These are phyloP conservation scores for Quercus tomentella DNA, from an alignment of 331 rosid species.

Conservation along the genomic window DNA sequence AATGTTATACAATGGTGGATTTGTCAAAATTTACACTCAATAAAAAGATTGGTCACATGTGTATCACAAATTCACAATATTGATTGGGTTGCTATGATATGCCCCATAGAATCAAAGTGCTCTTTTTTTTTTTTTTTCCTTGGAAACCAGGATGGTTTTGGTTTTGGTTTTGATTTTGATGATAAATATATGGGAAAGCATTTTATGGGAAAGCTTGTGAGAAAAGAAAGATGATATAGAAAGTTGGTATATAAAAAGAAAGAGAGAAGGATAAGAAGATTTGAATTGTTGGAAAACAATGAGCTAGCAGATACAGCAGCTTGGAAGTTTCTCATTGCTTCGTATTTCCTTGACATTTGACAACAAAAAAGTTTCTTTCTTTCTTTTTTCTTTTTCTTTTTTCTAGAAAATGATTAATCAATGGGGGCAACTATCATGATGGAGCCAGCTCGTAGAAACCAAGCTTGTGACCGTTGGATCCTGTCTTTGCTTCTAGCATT, in stretches of 20 bases:
- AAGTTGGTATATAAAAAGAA: background rate
- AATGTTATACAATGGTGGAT: too few relatives aligned
- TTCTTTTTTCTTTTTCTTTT: too few relatives aligned
- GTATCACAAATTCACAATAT: conserved; percentile 39
- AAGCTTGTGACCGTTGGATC: too few relatives aligned
- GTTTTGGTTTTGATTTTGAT: background rate
- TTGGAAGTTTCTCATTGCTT: background rate
- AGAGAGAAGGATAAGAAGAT: background rate
- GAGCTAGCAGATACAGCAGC: background rate
- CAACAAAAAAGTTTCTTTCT: too few relatives aligned
- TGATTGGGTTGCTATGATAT: conserved; percentile 69
- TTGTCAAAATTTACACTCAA: too few relatives aligned
- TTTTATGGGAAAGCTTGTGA: background rate
- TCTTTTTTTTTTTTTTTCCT: background rate
- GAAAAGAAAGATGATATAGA: background rate
- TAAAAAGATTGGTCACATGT: conserved; percentile 73
- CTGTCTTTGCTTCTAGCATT: too few relatives aligned
- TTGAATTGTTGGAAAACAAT: background rate
- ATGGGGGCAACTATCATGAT: too few relatives aligned
- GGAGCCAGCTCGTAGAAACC: too few relatives aligned
- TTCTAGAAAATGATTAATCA: too few relatives aligned
- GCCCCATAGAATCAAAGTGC: conserved; percentile 84
- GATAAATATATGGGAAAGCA: background rate
- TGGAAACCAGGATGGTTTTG: background rate
- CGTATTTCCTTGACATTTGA: background rate